Conservation (phyloP, 257 asterid genomes). For the Scutellaria baicalensis region DNA sequence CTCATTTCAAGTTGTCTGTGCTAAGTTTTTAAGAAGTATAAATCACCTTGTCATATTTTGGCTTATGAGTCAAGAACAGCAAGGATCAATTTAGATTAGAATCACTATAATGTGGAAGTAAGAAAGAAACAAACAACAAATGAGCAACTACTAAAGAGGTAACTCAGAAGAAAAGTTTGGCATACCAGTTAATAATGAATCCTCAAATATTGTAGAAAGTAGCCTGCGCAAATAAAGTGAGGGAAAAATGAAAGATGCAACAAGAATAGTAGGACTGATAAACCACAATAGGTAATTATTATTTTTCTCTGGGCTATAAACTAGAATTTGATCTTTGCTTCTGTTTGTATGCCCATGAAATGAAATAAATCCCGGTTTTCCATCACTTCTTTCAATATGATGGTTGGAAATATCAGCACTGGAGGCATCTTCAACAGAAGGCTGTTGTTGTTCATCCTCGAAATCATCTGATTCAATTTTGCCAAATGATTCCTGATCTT, state of each 20-base stretch:
- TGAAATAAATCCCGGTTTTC: slow-evolving; percentile 81
- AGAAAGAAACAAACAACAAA: not conserved
- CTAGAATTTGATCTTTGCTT: slow-evolving; percentile 31
- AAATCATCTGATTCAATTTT: slow-evolving; percentile 43
- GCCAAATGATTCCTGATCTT: slow-evolving; percentile 37
- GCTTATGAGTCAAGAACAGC: no score
- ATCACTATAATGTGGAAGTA: not conserved
- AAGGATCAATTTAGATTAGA: no score
- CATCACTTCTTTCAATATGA: slow-evolving; percentile 42
- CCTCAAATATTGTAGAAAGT: slow-evolving; percentile 77
- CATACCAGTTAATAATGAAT: slow-evolving; percentile 85
- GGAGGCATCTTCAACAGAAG: slow-evolving; percentile 36
- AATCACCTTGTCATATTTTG: no score
- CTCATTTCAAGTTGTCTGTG: no score
- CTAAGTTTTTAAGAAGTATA: no score
- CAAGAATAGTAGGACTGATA: slow-evolving; percentile 82
- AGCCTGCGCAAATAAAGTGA: slow-evolving; percentile 88
- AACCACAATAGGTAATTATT: slow-evolving; percentile 60
- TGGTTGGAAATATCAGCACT: slow-evolving; percentile 16
- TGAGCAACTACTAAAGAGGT: not conserved
- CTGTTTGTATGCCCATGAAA: slow-evolving; percentile 40
- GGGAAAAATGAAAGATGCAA: slow-evolving; percentile 89
- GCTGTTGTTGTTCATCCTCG: slow-evolving; percentile 34
- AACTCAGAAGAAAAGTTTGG: slow-evolving; percentile 7
- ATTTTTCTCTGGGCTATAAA: slow-evolving; percentile 29